Base-by-base conservation (phyloP, 306 rosid genomes). In the Vicia faba region DNA sequence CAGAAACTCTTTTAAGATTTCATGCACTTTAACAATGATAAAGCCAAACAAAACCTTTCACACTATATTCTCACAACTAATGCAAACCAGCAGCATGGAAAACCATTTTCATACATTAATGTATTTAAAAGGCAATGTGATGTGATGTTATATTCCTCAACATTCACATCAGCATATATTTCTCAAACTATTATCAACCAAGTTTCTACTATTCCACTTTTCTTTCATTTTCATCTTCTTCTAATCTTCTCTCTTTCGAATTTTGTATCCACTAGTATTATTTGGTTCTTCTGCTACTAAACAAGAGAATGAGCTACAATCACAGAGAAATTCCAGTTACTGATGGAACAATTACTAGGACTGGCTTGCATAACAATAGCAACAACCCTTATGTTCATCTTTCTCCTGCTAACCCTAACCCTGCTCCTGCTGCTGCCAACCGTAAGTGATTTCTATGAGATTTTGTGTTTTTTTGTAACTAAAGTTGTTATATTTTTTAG, bases 361-460 rank as follows among this genome's bases (percentile, higher is more conserved):
- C 66, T 29, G 61, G 26, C 63, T 14, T 44, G 7, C 39, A 35
- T 40, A 50, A 33, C 67, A 58, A 26, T 57, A 70, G 1, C 66
- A 44, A 71, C 55, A 80, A 82, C 72, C 92, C 92, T 50, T 84
- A 80, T 48, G 74, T 82, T 63, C 70, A 72, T 3, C 60, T 54
- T 58, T 66, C 81, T 10, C 58, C 58, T 20, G 58, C 58, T 51
- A 51, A 51, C 14, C 19, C 20, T 59, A 20, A 20, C 23, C 43
- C 82, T 43, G 57, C 83, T 33, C 53, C 86, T 49, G 57, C 86
- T 49, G 63, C 74, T 59, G 2, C 68, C 35, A 79, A 80, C 36
- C 64, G 96, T 84, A 49, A 84, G 89, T 70, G 10, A 38, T 72
- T 72, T 41, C 69, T 44, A 23, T 0, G 13, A 64, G 55, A 1